phyloP scores from a whole-genome alignment of 2,329 filamentous ascomycete species.

The Trichoderma semiorbis region DNA sequence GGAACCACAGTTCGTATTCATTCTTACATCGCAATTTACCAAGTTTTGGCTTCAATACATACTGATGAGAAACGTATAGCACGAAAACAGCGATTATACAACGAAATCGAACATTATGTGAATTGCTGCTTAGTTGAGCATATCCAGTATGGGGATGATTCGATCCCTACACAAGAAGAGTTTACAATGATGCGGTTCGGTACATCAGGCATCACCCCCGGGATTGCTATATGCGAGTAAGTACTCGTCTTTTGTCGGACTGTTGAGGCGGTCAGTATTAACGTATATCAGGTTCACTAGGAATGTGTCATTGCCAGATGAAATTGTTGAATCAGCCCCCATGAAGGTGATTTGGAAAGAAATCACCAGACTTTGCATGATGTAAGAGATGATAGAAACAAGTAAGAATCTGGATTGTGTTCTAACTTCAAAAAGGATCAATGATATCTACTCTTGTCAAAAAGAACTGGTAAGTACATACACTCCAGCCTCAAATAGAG shows the following conservation, averaged over 20 bases:
- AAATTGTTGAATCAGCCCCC: background rate
- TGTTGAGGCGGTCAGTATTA: background rate
- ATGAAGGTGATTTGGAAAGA: constrained; percentile 8
- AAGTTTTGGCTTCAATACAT: background rate
- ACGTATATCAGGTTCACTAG: background rate
- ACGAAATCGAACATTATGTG: constrained; percentile 1
- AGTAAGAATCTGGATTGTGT: background rate
- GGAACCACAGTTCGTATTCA: background rate
- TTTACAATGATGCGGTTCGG: background rate
- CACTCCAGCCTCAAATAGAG: background rate
- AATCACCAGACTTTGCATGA: constrained; percentile 6
- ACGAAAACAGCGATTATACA: background rate
- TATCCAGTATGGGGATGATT: background rate
- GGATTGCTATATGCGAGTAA: constrained; percentile 1
- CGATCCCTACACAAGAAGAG: background rate
- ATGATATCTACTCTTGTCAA: constrained; percentile 1
- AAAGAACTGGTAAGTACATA: background rate
- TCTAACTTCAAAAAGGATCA: constrained; percentile 1
- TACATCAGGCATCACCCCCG: constrained; percentile 7
- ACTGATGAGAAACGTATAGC: background rate
- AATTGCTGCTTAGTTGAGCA: constrained; percentile 1
- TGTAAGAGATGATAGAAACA: background rate
- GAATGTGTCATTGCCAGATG: background rate
- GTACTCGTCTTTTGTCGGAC: background rate
- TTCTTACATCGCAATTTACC: too few species aligned